Evolutionary conservation across 2,329 filamentous ascomycete genomes (phyloP).

Genomic region (Penicillium hordei): DNA sequence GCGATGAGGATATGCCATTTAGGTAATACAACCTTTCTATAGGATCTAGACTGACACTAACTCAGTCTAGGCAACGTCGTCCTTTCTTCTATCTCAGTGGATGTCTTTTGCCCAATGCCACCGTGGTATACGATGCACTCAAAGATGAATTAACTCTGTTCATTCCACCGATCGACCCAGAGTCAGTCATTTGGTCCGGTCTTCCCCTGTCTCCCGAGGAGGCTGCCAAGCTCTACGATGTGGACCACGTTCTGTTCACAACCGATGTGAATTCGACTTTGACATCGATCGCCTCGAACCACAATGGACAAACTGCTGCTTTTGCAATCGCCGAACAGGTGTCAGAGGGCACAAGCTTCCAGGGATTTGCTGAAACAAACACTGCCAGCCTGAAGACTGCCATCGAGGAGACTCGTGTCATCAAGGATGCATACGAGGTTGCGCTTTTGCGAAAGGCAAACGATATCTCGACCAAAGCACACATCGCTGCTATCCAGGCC

Average conservation of each 20-base stretch:
- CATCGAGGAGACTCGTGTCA: constrained; percentile 76
- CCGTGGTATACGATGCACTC: constrained; percentile 76
- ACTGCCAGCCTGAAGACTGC: constrained; percentile 61
- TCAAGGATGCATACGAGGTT: constrained; percentile 86
- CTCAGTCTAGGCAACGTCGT: constrained; percentile 69
- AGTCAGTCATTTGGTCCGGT: constrained; percentile 90
- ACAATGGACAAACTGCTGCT: constrained; percentile 53
- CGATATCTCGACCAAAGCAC: constrained; percentile 73
- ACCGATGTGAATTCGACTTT: constrained; percentile 75
- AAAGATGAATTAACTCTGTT: constrained; percentile 76
- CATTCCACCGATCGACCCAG: constrained; percentile 83
- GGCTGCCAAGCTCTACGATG: constrained; percentile 73
- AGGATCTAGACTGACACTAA: background rate
- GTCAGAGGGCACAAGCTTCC: constrained; percentile 68
- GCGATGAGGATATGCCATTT: constrained; percentile 79
- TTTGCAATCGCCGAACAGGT: constrained; percentile 80
- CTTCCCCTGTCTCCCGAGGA: constrained; percentile 75
- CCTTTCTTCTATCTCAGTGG: constrained; percentile 95
- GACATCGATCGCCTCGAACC: constrained; percentile 46
- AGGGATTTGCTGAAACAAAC: constrained; percentile 67
- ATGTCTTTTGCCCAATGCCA: constrained; percentile 75
- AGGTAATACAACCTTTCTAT: constrained; percentile 52
- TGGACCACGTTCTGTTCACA: constrained; percentile 73
- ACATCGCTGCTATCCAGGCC: constrained; percentile 67
- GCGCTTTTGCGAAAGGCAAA: constrained; percentile 79